These are phyloP conservation scores for Sutorius australiensis DNA, from an alignment of 768 basidiomycete genomes.

Conservation along the genomic window DNA sequence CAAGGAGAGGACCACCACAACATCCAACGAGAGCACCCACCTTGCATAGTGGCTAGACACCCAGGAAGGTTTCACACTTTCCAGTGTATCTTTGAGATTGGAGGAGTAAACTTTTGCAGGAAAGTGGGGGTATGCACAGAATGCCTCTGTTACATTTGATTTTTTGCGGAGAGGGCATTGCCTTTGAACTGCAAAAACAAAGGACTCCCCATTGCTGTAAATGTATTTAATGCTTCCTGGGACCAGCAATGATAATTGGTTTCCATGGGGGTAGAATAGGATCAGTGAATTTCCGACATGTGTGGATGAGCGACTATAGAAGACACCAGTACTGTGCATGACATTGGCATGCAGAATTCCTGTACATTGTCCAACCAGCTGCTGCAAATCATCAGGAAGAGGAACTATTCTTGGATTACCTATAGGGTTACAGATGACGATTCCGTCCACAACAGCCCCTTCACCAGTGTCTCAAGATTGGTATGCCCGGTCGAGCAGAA, in stretches of 20 bases:
- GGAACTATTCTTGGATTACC: not conserved
- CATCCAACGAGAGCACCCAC: not conserved
- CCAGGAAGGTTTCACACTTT: not conserved
- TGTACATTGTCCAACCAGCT: not conserved
- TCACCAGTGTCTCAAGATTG: not conserved
- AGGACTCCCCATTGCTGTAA: no score
- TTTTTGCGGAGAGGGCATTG: no score
- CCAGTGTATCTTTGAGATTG: not conserved
- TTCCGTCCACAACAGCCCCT: not conserved
- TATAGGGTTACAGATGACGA: no score
- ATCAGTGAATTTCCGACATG: slow-evolving; percentile 8
- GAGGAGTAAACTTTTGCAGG: not conserved
- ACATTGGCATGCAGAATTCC: not conserved
- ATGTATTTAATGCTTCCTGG: no score
- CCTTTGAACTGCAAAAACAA: no score
- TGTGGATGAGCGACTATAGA: slow-evolving; percentile 5
- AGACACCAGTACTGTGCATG: not conserved
- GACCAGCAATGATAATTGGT: no score
- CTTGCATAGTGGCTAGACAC: not conserved
- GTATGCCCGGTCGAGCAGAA: slow-evolving; percentile 20
- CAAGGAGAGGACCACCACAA: not conserved
- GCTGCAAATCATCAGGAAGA: not conserved
- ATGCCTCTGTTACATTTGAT: no score
- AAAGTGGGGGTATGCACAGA: slow-evolving; percentile 2
- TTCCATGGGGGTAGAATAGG: no score